A percentile compares a stretch with the other conserved stretches of the same genome.
Conservation (phyloP, 2,329 filamentous ascomycete species). For the Orbilia quercus region DNA sequence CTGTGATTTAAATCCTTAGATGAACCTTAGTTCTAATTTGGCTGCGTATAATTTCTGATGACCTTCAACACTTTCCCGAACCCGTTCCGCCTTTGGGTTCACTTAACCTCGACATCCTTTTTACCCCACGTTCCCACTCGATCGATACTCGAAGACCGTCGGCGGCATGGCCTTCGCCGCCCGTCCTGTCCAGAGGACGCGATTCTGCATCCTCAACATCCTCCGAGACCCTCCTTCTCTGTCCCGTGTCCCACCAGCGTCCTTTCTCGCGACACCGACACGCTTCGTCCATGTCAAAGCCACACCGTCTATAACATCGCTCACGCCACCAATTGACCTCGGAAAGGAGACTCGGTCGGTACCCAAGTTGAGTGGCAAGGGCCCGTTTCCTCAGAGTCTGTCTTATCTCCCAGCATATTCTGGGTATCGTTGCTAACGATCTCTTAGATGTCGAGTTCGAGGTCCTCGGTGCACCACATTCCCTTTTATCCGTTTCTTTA, state of each 20-base stretch:
- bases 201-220: slow-evolving; percentile 39
- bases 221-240: slow-evolving; percentile 25
- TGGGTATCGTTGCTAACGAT: slow-evolving; percentile 19
- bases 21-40: slow-evolving; percentile 10
- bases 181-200: slow-evolving; percentile 47
- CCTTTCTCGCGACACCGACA: slow-evolving; percentile 28
- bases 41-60: slow-evolving; percentile 15
- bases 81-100: slow-evolving; percentile 4
- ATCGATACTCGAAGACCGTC: slow-evolving; percentile 1
- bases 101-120: slow-evolving; percentile 27
- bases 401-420: slow-evolving; percentile 1
- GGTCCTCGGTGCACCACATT: slow-evolving; percentile 90
- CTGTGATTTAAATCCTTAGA: not conserved
- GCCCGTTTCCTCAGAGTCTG: slow-evolving; percentile 60
- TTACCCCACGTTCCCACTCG: slow-evolving; percentile 3
- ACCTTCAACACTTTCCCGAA: slow-evolving; percentile 38
- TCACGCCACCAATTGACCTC: slow-evolving; percentile 59
- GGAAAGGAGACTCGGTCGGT: slow-evolving; percentile 59
- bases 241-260: slow-evolving; percentile 12
- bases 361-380: slow-evolving; percentile 59
- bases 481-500: slow-evolving; percentile 89
- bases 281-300: slow-evolving; percentile 59
- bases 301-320: slow-evolving; percentile 58
- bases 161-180: slow-evolving; percentile 52
- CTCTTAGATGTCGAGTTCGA: slow-evolving; percentile 88